Percentiles rank a stretch among this genome's conserved stretches.
Conservation (phyloP, 2,329 filamentous ascomycete species). For the Rhinocladiella similis region DNA sequence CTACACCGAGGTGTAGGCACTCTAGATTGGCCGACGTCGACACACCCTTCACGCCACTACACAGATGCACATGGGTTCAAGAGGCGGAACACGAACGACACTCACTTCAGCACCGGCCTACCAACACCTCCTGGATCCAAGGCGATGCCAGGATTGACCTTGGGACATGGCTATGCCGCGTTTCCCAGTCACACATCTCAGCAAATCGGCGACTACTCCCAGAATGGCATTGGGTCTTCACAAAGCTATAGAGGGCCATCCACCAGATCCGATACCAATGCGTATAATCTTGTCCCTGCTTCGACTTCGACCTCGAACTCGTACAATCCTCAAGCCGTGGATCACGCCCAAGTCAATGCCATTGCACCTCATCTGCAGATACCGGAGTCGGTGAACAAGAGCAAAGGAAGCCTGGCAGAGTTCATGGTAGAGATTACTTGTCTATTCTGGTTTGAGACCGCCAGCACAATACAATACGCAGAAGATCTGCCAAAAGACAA, state of each 20-base stretch:
- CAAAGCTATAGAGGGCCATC: slow-evolving; percentile 4
- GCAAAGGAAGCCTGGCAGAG: slow-evolving; percentile 74
- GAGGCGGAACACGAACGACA: slow-evolving; percentile 18
- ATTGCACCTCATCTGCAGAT: slow-evolving; percentile 63
- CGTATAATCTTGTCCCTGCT: slow-evolving; percentile 9
- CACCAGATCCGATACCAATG: slow-evolving; percentile 1
- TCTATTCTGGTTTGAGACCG: slow-evolving; percentile 95
- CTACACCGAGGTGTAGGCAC: slow-evolving; percentile 10
- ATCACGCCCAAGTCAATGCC: slow-evolving; percentile 31
- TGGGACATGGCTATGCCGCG: slow-evolving; percentile 18
- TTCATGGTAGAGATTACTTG: slow-evolving; percentile 92
- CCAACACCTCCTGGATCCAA: slow-evolving; percentile 29
- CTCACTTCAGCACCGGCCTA: slow-evolving; percentile 25
- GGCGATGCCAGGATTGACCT: slow-evolving; percentile 23
- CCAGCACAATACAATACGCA: slow-evolving; percentile 73
- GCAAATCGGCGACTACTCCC: slow-evolving; percentile 1
- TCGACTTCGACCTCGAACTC: neutral
- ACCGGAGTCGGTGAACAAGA: slow-evolving; percentile 72
- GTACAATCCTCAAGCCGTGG: slow-evolving; percentile 7
- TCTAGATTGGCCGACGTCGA: slow-evolving; percentile 16
- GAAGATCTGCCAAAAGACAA: slow-evolving; percentile 53
- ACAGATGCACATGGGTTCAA: slow-evolving; percentile 14
- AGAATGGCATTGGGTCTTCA: slow-evolving; percentile 1
- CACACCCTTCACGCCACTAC: slow-evolving; percentile 8
- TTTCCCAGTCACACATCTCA: slow-evolving; percentile 8